A percentile compares a stretch with the other conserved stretches of the same genome.
Evolutionary conservation across 129 eudicot species (phyloP).

Genomic region (Artemisia argyi): DNA sequence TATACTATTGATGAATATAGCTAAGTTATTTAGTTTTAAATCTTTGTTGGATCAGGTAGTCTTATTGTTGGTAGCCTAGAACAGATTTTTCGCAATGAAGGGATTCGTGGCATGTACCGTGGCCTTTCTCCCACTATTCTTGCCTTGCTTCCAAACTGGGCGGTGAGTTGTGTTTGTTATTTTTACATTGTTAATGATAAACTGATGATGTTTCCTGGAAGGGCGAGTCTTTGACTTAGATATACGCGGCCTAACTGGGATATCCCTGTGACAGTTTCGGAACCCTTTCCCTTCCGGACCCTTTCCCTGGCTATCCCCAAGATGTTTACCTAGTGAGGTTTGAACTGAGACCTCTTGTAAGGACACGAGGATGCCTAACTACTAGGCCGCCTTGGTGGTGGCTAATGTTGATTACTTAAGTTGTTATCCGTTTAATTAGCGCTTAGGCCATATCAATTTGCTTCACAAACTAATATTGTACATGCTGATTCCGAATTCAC

Average conservation of each 20-base stretch:
- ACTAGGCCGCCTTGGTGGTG: too few species aligned
- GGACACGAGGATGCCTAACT: too few species aligned
- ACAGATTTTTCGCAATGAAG: constrained; percentile 80
- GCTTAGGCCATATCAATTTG: background rate
- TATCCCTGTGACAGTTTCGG: too few species aligned
- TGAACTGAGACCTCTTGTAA: too few species aligned
- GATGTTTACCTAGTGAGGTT: too few species aligned
- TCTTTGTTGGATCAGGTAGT: constrained; percentile 57
- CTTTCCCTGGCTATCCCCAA: too few species aligned
- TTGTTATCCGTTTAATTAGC: too few species aligned
- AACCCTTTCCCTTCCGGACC: too few species aligned
- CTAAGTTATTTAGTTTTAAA: background rate
- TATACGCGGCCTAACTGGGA: too few species aligned
- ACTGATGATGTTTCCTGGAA: too few species aligned
- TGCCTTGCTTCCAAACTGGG: constrained; percentile 98
- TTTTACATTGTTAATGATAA: background rate
- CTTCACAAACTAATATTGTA: background rate
- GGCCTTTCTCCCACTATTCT: constrained; percentile 93
- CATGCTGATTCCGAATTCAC: background rate
- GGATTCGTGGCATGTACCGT: constrained; percentile 94
- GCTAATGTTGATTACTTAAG: too few species aligned
- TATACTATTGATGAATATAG: background rate
- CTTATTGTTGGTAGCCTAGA: constrained; percentile 81
- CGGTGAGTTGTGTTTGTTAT: constrained; percentile 58
- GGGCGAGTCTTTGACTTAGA: too few species aligned